Base-by-base conservation (phyloP, 2,329 filamentous ascomycete species). In the Ciborinia camelliae region DNA sequence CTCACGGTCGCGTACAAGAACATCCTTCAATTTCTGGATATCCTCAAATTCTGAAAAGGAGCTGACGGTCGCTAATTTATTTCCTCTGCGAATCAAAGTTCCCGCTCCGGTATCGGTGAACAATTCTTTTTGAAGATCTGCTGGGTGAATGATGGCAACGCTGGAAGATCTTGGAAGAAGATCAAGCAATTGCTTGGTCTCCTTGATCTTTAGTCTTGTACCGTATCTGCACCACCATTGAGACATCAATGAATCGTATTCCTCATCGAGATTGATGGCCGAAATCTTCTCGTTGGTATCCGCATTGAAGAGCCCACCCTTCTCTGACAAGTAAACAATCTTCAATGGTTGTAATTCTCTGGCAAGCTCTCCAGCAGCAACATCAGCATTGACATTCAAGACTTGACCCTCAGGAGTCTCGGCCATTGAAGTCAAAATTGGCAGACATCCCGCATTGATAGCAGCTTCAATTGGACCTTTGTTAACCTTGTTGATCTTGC, bases 311-410 rank as follows among this genome's bases (percentile, higher is more conserved):
- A 99, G 81, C 9, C 94, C 95, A 58, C 95, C 95, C 84, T 98
- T 98, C 81, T 99, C 95, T 6, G 92, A 96, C n/a, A 98, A 84
- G 77, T 97, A 99, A 66, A 99, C 93, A 67, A 98, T 94, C 86
- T 99, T 99, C 73, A 98, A 81, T 32, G 95, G 95, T 78, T 98
- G 89, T 62, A 99, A 82, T 64, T 90, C 87, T 66, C 91, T 88
- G 30, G 95, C 94, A 67, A 99, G 83, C 80, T 97, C 94, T 69
- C 93, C 93, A 37, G 95, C 95, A 43, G 94, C 94, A 67, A 97
- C 94, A 77, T 99, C 95, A 43, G 95, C 95, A 74, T 99, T 99
- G 76, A 99, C 95, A 75, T 99, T 99, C 69, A 99, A 84, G 60
- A 98, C 88, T 77, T 94, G 92, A 10, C 95, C 95, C 69, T 97